These are phyloP conservation scores for Aciculosporium take DNA, from an alignment of 2,329 filamentous ascomycete genomes.

Conservation along the genomic window DNA sequence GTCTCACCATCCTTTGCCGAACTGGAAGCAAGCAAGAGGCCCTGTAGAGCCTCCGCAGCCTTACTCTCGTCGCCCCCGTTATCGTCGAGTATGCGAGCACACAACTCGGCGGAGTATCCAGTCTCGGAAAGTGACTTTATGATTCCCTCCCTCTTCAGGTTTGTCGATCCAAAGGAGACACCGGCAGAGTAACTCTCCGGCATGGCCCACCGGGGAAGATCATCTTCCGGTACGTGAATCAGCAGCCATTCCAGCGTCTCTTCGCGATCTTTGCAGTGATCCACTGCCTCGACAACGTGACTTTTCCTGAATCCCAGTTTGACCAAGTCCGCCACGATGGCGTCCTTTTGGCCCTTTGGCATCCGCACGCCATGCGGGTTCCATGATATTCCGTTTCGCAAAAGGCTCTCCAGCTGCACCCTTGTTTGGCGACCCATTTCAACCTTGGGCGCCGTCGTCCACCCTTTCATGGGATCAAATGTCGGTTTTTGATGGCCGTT, in stretches of 20 bases:
- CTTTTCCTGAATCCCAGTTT: constrained; percentile 77
- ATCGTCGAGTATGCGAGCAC: constrained; percentile 60
- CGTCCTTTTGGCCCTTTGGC: constrained; percentile 37
- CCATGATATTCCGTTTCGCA: constrained; percentile 71
- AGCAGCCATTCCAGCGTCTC: constrained; percentile 92
- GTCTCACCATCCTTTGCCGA: constrained; percentile 3
- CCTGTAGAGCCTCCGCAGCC: constrained; percentile 69
- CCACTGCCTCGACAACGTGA: constrained; percentile 77
- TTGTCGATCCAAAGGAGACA: constrained; percentile 68
- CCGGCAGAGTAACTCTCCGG: constrained; percentile 87
- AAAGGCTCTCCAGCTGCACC: constrained; percentile 61
- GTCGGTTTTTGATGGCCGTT: constrained; percentile 17
- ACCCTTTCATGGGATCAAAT: constrained; percentile 51
- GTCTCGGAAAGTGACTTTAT: constrained; percentile 69
- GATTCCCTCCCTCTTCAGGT: constrained; percentile 66
- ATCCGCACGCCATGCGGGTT: constrained; percentile 66
- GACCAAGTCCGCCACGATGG: constrained; percentile 57
- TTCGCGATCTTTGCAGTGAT: constrained; percentile 78
- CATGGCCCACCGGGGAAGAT: constrained; percentile 81
- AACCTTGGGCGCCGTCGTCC: constrained; percentile 75
- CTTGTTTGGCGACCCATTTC: constrained; percentile 81
- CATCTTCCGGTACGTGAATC: constrained; percentile 93
- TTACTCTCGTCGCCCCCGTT: constrained; percentile 57
- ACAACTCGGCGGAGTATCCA: constrained; percentile 77
- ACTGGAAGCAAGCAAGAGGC: constrained; percentile 20